phyloP scores from a whole-genome alignment of 495 filamentous ascomycete genomes.

The Podospora appendiculata region DNA sequence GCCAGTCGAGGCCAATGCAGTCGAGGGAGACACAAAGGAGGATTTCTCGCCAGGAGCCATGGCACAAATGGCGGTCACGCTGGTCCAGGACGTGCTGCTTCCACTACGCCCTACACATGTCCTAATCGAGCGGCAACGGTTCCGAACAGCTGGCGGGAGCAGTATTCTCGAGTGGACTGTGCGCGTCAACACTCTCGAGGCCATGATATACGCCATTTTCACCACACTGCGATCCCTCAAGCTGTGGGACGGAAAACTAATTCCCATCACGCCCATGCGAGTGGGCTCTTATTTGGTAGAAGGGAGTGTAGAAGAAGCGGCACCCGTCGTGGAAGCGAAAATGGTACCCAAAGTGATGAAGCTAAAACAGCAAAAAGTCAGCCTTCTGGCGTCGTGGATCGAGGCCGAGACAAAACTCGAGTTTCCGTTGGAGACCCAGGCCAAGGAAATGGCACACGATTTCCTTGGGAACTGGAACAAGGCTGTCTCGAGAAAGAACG shows the following conservation, averaged over 20 bases:
- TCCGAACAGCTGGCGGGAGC: constrained; percentile 55
- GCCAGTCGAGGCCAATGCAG: neutral
- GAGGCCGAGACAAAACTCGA: neutral
- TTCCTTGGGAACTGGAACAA: neutral
- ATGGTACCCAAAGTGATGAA: neutral
- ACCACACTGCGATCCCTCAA: constrained; percentile 43
- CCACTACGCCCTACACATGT: constrained; percentile 56
- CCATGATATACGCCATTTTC: constrained; percentile 78
- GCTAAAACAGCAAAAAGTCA: neutral
- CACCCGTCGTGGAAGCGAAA: neutral
- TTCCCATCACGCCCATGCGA: constrained; percentile 28
- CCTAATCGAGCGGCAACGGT: constrained; percentile 86
- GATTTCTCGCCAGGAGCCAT: constrained; percentile 51
- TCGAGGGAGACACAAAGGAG: constrained; percentile 12
- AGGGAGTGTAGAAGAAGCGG: neutral
- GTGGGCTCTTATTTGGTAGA: constrained; percentile 32
- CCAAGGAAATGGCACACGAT: neutral
- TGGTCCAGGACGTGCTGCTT: constrained; percentile 49
- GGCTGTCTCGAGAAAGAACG: neutral
- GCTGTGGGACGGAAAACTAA: constrained; percentile 27
- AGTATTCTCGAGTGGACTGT: constrained; percentile 84
- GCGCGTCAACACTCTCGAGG: constrained; percentile 82
- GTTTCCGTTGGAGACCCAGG: neutral
- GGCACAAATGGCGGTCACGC: constrained; percentile 51
- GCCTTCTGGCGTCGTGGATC: neutral